These are phyloP conservation scores for Coccomyxa subellipsoidea DNA, from an alignment of 163 green algal species.

Conservation along the genomic window DNA sequence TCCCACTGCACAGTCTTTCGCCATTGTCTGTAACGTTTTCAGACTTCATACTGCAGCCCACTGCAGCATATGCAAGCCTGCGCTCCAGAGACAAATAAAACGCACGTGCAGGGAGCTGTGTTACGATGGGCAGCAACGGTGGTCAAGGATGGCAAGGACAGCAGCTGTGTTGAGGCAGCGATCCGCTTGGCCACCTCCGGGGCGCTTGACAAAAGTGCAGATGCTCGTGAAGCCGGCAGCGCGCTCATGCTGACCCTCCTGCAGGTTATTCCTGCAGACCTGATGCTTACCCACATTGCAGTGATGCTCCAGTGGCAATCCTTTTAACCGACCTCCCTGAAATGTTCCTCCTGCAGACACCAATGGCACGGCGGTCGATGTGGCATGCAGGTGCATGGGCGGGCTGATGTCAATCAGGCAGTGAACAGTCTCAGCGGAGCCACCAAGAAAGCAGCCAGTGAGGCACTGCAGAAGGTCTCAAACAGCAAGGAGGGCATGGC, in stretches of 20 bases:
- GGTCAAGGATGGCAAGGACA: constrained; percentile 24
- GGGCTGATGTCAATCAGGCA: constrained; percentile 2
- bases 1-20: not conserved
- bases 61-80: not conserved
- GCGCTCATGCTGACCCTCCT: constrained; percentile 43
- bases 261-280: constrained; percentile 23
- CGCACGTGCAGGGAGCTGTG: not conserved
- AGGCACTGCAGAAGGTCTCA: constrained; percentile 25
- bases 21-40: not conserved
- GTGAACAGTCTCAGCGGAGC: not conserved
- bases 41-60: too few relatives aligned
- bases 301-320: too few relatives aligned
- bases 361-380: too few relatives aligned
- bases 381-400: constrained; percentile 13
- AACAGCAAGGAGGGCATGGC: constrained; percentile 9
- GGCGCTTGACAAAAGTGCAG: constrained; percentile 64
- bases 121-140: constrained; percentile 30
- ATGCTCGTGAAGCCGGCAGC: constrained; percentile 61
- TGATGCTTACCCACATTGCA: too few relatives aligned
- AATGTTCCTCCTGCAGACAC: too few relatives aligned
- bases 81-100: not conserved
- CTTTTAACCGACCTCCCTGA: too few relatives aligned
- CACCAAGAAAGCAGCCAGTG: constrained; percentile 7
- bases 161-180: constrained; percentile 31
- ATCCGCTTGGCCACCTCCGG: constrained; percentile 45